phyloP scores from a whole-genome alignment of 768 basidiomycete species.

The Tylopilus balloui region DNA sequence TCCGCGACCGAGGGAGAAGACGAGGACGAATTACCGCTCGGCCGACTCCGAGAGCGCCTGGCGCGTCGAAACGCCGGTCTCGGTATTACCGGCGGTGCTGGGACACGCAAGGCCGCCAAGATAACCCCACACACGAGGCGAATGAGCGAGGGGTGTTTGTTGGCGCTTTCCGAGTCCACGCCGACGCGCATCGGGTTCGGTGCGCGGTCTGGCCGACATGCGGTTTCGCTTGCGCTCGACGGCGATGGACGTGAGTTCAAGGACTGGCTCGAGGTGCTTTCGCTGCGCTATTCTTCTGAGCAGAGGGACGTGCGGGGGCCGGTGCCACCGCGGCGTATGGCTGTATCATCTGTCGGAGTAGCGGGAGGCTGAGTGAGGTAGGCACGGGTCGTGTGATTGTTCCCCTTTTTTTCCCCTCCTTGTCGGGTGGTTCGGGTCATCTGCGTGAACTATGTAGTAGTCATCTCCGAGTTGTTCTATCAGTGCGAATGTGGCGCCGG shows the following conservation, averaged over 20 bases:
- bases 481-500: not conserved
- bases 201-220: not conserved
- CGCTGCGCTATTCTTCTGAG: slow-evolving; percentile 7
- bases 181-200: slow-evolving; percentile 15
- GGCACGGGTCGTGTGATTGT: not conserved
- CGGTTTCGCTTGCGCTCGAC: slow-evolving; percentile 9
- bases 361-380: not conserved
- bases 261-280: slow-evolving; percentile 22
- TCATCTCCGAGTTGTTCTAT: not conserved
- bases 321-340: too few relatives aligned
- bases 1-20: slow-evolving; percentile 6
- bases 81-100: not conserved
- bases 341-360: not conserved
- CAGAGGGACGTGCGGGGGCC: not conserved
- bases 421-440: not conserved
- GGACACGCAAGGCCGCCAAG: not conserved
- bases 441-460: not conserved
- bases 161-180: slow-evolving; percentile 12
- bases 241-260: not conserved
- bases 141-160: slow-evolving; percentile 21
- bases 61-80: not conserved
- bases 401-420: not conserved
- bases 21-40: slow-evolving; percentile 19
- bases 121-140: slow-evolving; percentile 6
- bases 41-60: slow-evolving; percentile 10